Conservation (phyloP, 179 eudicot genomes). For the Camellia oleifera region DNA sequence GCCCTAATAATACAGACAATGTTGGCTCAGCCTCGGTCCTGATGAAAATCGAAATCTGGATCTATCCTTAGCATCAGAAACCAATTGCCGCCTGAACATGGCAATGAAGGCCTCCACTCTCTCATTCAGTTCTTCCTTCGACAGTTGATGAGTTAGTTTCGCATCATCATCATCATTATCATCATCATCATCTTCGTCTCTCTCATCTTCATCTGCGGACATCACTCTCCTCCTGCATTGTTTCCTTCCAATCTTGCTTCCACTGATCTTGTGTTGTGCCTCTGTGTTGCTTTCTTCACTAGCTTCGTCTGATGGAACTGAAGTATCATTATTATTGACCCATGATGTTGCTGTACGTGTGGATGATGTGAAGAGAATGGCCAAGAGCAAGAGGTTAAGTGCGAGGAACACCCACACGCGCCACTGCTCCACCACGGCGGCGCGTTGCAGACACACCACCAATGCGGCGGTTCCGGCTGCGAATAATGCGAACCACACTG, state of each 20-base stretch:
- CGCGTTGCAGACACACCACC: constrained; percentile 40
- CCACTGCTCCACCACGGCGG: constrained; percentile 47
- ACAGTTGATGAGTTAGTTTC: constrained; percentile 13
- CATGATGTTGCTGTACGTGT: background rate
- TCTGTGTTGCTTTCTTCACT: background rate
- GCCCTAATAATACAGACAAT: background rate
- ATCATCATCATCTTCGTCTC: constrained; percentile 19
- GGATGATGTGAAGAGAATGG: constrained; percentile 46
- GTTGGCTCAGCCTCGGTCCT: background rate
- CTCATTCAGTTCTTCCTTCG: constrained; percentile 56
- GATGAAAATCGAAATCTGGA: background rate
- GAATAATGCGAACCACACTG: constrained; percentile 42
- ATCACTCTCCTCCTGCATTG: background rate
- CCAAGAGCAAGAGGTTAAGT: constrained; percentile 50
- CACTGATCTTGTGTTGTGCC: background rate
- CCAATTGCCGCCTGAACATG: constrained; percentile 54
- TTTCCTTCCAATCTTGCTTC: constrained; percentile 10
- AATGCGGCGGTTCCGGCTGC: constrained; percentile 40
- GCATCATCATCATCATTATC: constrained; percentile 16
- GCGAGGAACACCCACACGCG: constrained; percentile 49
- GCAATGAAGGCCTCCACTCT: constrained; percentile 65
- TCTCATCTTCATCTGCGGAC: background rate
- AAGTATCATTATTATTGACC: background rate
- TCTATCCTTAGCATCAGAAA: constrained; percentile 39
- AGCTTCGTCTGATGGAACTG: background rate